These are phyloP conservation scores for Teratosphaeriaceae sp. DNA, from an alignment of 2,329 filamentous ascomycete species.

Conservation along the genomic window DNA sequence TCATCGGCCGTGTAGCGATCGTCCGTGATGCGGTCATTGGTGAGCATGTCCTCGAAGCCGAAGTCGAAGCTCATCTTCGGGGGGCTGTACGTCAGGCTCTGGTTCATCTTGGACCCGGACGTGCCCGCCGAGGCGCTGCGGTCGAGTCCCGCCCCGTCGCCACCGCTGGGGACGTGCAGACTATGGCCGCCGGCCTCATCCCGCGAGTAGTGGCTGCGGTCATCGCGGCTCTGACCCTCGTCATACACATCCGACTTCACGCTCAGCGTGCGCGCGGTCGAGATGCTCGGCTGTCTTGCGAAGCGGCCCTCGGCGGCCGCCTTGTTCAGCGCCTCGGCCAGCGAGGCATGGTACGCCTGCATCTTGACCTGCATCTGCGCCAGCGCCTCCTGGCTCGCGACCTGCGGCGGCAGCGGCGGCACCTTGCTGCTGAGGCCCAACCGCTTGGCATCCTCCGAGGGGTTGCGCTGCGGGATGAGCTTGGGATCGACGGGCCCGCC, in stretches of 20 bases:
- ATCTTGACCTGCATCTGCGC: slow-evolving; percentile 50
- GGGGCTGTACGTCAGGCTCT: slow-evolving; percentile 18
- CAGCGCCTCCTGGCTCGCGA: slow-evolving; percentile 22
- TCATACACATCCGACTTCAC: background rate
- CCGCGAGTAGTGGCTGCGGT: slow-evolving; percentile 11
- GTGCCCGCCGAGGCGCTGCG: slow-evolving; percentile 10
- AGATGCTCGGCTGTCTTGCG: slow-evolving; percentile 38
- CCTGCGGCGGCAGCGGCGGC: slow-evolving; percentile 47
- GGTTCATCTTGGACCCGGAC: slow-evolving; percentile 10
- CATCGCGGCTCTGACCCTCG: slow-evolving; percentile 1
- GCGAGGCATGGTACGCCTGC: slow-evolving; percentile 72
- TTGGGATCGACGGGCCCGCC: slow-evolving; percentile 20
- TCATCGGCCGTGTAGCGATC: slow-evolving; percentile 25
- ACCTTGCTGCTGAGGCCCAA: slow-evolving; percentile 31
- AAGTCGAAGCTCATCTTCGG: slow-evolving; percentile 31
- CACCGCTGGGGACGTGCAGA: background rate
- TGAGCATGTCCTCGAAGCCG: slow-evolving; percentile 40
- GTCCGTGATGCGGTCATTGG: slow-evolving; percentile 28
- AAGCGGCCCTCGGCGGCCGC: slow-evolving; percentile 74
- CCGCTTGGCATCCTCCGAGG: slow-evolving; percentile 27
- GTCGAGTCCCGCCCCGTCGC: slow-evolving; percentile 24
- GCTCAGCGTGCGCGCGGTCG: slow-evolving; percentile 7
- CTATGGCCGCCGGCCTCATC: slow-evolving; percentile 6
- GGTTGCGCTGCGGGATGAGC: slow-evolving; percentile 26
- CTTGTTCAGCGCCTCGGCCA: slow-evolving; percentile 73